phyloP scores from a whole-genome alignment of 805 yeast genomes.

The Candida bentonensis region DNA sequence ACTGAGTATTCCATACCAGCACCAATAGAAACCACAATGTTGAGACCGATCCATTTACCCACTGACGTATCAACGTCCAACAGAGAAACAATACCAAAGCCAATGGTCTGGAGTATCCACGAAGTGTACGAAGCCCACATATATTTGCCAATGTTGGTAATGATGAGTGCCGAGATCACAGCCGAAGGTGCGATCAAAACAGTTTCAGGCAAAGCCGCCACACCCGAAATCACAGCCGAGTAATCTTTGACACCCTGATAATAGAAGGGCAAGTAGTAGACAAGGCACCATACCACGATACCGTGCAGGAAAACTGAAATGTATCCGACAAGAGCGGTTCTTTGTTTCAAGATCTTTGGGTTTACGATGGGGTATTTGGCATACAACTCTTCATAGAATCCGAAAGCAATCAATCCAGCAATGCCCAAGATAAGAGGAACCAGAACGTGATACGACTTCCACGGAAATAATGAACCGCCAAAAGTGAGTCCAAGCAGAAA shows the following conservation, averaged over 20 bases:
- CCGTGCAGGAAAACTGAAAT: conserved; percentile 27
- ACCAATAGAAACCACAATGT: conserved; percentile 33
- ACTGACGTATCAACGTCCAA: conserved; percentile 24
- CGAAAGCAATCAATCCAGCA: conserved; percentile 21
- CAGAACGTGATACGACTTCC: conserved; percentile 44
- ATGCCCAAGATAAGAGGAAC: conserved; percentile 32
- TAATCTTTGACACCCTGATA: conserved; percentile 34
- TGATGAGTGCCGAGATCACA: conserved; percentile 24
- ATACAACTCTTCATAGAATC: conserved; percentile 16
- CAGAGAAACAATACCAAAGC: conserved; percentile 29
- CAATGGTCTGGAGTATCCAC: conserved; percentile 26
- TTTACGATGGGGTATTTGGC: conserved; percentile 36
- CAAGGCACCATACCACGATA: conserved; percentile 19
- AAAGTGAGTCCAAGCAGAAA: conserved; percentile 37
- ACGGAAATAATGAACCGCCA: conserved; percentile 37
- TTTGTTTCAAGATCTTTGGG: conserved; percentile 25
- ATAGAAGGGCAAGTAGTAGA: conserved; percentile 30
- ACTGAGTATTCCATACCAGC: conserved; percentile 34
- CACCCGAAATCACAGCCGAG: conserved; percentile 32
- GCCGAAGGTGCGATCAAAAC: conserved; percentile 27
- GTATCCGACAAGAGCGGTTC: conserved; percentile 27
- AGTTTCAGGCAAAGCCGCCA: conserved; percentile 30
- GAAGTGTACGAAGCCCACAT: conserved; percentile 27
- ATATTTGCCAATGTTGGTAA: conserved; percentile 27
- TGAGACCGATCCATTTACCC: conserved; percentile 28